A percentile compares a stretch with the other conserved stretches of the same genome.
Conservation (phyloP, 2,329 filamentous ascomycete species). For the Fusarium xyrophilum region DNA sequence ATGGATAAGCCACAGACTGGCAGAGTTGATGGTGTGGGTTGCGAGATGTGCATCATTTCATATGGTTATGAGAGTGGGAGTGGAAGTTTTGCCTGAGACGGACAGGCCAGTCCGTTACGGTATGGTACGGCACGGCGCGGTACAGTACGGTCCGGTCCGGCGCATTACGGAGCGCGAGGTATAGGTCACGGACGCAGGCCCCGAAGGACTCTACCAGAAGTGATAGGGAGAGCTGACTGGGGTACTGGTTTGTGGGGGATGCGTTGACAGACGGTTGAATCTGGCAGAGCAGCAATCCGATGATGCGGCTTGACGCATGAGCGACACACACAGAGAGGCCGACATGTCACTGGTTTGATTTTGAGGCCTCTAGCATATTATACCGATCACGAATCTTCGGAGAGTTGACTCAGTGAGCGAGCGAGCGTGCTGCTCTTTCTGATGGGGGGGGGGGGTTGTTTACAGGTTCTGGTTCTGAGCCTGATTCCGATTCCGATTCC, state of each 20-base stretch:
- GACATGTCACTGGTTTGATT: not conserved
- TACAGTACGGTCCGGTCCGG: not conserved
- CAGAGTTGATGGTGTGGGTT: conserved; percentile 8
- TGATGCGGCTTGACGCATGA: conserved; percentile 35
- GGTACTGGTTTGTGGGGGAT: conserved; percentile 3
- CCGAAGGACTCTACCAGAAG: not conserved
- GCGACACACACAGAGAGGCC: conserved; percentile 6
- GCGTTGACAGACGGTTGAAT: not conserved
- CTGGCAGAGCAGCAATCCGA: conserved; percentile 9
- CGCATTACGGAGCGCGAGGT: not conserved
- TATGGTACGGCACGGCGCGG: not conserved
- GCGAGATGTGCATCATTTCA: conserved; percentile 23
- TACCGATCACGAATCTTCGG: not conserved
- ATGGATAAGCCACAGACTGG: not conserved
- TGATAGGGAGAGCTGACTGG: conserved; percentile 1
- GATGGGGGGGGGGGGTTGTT: not conserved
- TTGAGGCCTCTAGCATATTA: conserved; percentile 14
- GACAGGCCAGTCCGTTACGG: not conserved
- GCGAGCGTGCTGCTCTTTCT: not conserved
- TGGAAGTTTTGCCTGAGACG: not conserved
- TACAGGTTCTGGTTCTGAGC: not conserved
- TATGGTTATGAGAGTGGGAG: conserved; percentile 3
- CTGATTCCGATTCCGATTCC: not conserved
- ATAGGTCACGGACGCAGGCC: not conserved
- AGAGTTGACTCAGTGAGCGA: not conserved